A percentile compares a stretch with the other conserved stretches of the same genome.
These are phyloP conservation scores for Stephanodiscus minutulus DNA, from an alignment of 108 stramenopile genomes.

Conservation along the genomic window DNA sequence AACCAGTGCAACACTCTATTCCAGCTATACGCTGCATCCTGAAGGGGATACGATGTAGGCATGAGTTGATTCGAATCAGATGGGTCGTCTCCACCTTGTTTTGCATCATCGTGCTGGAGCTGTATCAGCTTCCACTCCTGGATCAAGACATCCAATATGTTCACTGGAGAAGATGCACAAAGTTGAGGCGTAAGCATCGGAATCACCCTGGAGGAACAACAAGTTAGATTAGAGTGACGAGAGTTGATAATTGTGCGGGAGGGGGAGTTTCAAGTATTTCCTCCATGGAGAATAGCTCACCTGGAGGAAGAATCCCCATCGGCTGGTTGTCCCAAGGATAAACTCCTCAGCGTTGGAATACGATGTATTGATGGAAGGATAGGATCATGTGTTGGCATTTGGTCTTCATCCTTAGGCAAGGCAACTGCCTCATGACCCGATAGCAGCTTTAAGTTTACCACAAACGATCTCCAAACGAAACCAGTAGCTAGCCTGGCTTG, in stretches of 20 bases:
- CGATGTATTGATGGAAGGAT: slow-evolving; percentile 33
- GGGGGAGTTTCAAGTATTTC: not conserved
- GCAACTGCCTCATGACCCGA: slow-evolving; percentile 41
- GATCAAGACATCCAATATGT: slow-evolving; percentile 52
- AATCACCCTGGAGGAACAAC: slow-evolving; percentile 4
- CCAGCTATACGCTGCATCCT: slow-evolving; percentile 32
- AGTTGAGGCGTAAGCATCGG: slow-evolving; percentile 26
- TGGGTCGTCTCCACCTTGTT: slow-evolving; percentile 26
- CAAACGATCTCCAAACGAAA: slow-evolving; percentile 53
- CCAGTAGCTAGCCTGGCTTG: slow-evolving; percentile 42
- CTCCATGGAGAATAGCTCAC: slow-evolving; percentile 2
- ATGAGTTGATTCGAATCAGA: slow-evolving; percentile 29
- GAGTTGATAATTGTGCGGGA: not conserved
- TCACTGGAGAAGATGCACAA: slow-evolving; percentile 13
- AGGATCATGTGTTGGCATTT: slow-evolving; percentile 49
- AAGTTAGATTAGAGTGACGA: not conserved
- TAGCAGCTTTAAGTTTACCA: slow-evolving; percentile 39
- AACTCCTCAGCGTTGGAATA: slow-evolving; percentile 27
- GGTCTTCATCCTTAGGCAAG: slow-evolving; percentile 21
- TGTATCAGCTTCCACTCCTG: slow-evolving; percentile 47
- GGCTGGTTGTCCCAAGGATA: slow-evolving; percentile 36
- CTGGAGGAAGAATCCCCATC: slow-evolving; percentile 33
- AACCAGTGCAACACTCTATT: slow-evolving; percentile 22
- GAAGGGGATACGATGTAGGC: slow-evolving; percentile 23
- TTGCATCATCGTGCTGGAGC: slow-evolving; percentile 33